Percentiles rank a stretch among this genome's conserved stretches.
phyloP scores from a whole-genome alignment of 352 stramenopile genomes.

The Phytopythium sindhum region DNA sequence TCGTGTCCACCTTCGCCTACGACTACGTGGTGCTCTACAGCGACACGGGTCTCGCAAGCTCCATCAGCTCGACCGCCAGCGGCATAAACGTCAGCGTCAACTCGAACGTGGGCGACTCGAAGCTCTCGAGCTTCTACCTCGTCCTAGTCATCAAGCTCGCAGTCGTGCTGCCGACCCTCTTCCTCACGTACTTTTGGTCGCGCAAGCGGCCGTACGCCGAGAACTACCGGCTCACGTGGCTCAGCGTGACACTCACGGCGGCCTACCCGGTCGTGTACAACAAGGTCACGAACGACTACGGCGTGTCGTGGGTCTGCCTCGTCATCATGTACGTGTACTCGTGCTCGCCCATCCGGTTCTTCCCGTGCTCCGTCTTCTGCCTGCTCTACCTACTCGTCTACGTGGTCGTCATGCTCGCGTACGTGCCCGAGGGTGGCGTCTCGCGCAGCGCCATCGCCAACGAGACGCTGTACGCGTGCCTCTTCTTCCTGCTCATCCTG shows the following conservation, averaged over 20 bases:
- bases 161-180: slow-evolving; percentile 56
- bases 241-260: slow-evolving; percentile 54
- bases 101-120: slow-evolving; percentile 23
- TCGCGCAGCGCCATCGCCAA: slow-evolving; percentile 49
- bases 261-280: slow-evolving; percentile 79
- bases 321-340: slow-evolving; percentile 87
- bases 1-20: slow-evolving; percentile 66
- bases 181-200: slow-evolving; percentile 65
- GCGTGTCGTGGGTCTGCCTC: slow-evolving; percentile 77
- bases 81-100: slow-evolving; percentile 11
- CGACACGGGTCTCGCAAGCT: slow-evolving; percentile 10
- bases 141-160: slow-evolving; percentile 62
- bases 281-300: slow-evolving; percentile 79
- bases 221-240: slow-evolving; percentile 70
- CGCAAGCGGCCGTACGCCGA: slow-evolving; percentile 54
- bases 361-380: slow-evolving; percentile 71
- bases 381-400: slow-evolving; percentile 64
- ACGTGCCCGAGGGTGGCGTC: slow-evolving; percentile 37
- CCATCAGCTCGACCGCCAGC: slow-evolving; percentile 32
- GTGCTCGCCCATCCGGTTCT: slow-evolving; percentile 79
- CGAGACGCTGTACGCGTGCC: slow-evolving; percentile 74
- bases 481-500: slow-evolving; percentile 82
- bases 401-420: slow-evolving; percentile 66
- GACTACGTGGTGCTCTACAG: slow-evolving; percentile 71
- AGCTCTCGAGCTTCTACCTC: slow-evolving; percentile 62